These are phyloP conservation scores for Calonectria hawksworthii DNA, from an alignment of 2,329 filamentous ascomycete genomes.

Conservation along the genomic window DNA sequence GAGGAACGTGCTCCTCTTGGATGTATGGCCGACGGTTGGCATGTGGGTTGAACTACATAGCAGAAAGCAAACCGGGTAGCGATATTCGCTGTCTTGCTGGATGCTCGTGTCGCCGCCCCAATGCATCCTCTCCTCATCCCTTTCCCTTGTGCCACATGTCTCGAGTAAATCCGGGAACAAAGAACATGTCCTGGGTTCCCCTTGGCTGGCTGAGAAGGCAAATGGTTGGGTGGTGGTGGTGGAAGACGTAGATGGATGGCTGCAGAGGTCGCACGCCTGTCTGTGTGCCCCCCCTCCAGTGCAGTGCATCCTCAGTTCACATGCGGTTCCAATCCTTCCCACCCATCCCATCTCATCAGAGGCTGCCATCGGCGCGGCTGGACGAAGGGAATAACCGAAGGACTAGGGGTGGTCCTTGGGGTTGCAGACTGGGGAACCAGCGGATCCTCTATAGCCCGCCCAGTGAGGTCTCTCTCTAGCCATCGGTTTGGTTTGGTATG, in stretches of 20 bases:
- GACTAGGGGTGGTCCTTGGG: conserved; percentile 16
- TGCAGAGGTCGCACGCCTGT: conserved; percentile 29
- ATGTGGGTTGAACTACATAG: conserved; percentile 42
- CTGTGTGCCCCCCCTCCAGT: conserved; percentile 8
- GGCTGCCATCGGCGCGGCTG: conserved; percentile 28
- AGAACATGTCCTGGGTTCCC: conserved; percentile 13
- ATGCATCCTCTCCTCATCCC: conserved; percentile 1
- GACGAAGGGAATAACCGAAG: conserved; percentile 32
- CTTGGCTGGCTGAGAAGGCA: conserved; percentile 13
- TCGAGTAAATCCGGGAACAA: conserved; percentile 28
- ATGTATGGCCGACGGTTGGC: conserved; percentile 39
- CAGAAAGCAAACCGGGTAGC: conserved; percentile 23
- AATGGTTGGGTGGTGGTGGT: conserved; percentile 16
- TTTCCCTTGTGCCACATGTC: conserved; percentile 24
- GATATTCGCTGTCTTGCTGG: conserved; percentile 13
- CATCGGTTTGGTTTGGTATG: background rate
- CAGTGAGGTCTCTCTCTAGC: background rate
- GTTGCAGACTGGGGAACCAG: conserved; percentile 22
- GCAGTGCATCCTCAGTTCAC: conserved; percentile 22
- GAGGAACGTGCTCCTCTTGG: conserved; percentile 40
- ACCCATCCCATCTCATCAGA: conserved; percentile 25
- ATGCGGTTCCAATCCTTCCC: conserved; percentile 26
- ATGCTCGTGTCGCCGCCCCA: conserved; percentile 9
- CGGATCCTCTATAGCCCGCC: conserved; percentile 9
- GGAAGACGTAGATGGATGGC: conserved; percentile 18